A percentile compares a stretch with the other conserved stretches of the same genome.
Evolutionary conservation across 345 rosid genomes (phyloP).

Genomic region (Psidium guajava): DNA sequence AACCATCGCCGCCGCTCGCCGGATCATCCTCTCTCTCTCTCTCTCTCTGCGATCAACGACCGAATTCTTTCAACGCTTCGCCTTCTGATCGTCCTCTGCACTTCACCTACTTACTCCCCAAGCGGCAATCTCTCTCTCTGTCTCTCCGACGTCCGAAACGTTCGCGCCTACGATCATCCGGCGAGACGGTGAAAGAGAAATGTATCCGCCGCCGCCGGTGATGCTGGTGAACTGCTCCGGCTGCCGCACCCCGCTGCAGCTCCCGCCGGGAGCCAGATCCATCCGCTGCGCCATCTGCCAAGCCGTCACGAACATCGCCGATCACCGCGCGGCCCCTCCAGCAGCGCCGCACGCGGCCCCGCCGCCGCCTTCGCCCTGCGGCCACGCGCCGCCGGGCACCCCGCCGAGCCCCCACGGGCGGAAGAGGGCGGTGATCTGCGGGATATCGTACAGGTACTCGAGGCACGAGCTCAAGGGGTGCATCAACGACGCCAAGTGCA

Average conservation of each 20-base stretch:
- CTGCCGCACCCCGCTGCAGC: slow-evolving; percentile 72
- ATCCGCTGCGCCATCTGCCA: slow-evolving; percentile 76
- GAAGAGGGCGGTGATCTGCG: slow-evolving; percentile 78
- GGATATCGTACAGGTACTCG: slow-evolving; percentile 66
- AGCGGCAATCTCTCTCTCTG: not conserved
- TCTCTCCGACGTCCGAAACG: not conserved
- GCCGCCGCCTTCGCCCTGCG: slow-evolving; percentile 28
- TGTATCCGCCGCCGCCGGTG: slow-evolving; percentile 27
- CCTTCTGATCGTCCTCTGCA: too few species aligned
- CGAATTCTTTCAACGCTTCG: too few species aligned
- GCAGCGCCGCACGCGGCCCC: slow-evolving; percentile 4
- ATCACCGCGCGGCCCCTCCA: slow-evolving; percentile 47
- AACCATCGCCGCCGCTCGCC: too few species aligned
- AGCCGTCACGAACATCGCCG: slow-evolving; percentile 61
- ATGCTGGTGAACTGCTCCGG: slow-evolving; percentile 70
- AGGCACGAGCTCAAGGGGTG: slow-evolving; percentile 87
- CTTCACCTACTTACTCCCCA: too few species aligned
- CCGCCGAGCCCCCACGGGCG: slow-evolving; percentile 57
- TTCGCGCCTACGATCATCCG: not conserved
- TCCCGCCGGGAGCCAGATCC: slow-evolving; percentile 68
- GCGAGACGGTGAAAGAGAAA: not conserved
- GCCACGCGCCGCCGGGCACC: slow-evolving; percentile 44
- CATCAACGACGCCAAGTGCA: slow-evolving; percentile 87
- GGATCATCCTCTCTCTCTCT: too few species aligned
- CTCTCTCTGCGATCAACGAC: too few species aligned